These are phyloP conservation scores for Leccinum olivaceoglutinosum DNA, from an alignment of 1,284 basidiomycete genomes.

Conservation along the genomic window DNA sequence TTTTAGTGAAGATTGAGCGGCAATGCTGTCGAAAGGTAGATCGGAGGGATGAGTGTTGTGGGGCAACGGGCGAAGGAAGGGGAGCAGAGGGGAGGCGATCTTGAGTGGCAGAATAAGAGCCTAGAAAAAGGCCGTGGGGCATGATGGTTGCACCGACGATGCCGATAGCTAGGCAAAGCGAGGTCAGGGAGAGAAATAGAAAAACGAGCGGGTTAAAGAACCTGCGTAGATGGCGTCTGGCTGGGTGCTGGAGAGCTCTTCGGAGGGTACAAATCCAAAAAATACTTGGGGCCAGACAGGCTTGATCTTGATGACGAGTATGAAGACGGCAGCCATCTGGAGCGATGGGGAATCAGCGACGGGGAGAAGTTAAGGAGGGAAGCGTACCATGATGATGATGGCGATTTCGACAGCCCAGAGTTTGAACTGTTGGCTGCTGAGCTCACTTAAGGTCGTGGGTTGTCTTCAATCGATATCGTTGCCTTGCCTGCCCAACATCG, in stretches of 20 bases:
- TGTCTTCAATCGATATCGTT: conserved; percentile 27
- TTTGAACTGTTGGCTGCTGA: conserved; percentile 47
- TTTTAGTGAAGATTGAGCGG: conserved; percentile 29
- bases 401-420: conserved; percentile 73
- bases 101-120: conserved; percentile 67
- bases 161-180: conserved; percentile 50
- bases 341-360: conserved; percentile 20
- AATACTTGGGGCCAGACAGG: conserved; percentile 72
- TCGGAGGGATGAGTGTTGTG: conserved; percentile 2
- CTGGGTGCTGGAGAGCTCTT: conserved; percentile 42
- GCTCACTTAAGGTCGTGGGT: conserved; percentile 42
- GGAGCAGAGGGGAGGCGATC: conserved; percentile 42
- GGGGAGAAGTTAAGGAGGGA: not conserved
- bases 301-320: conserved; percentile 63
- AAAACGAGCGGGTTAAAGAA: conserved; percentile 20
- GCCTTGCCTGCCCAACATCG: conserved; percentile 24
- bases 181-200: not conserved
- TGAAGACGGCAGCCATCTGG: conserved; percentile 60
- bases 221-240: conserved; percentile 67
- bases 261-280: conserved; percentile 68
- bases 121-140: conserved; percentile 80
- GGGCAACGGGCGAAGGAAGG: not conserved
- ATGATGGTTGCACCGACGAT: conserved; percentile 62
- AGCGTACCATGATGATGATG: conserved; percentile 50
- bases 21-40: not conserved